Conservation (phyloP, 306 rosid species). For the Hippophae gyantsensis region DNA sequence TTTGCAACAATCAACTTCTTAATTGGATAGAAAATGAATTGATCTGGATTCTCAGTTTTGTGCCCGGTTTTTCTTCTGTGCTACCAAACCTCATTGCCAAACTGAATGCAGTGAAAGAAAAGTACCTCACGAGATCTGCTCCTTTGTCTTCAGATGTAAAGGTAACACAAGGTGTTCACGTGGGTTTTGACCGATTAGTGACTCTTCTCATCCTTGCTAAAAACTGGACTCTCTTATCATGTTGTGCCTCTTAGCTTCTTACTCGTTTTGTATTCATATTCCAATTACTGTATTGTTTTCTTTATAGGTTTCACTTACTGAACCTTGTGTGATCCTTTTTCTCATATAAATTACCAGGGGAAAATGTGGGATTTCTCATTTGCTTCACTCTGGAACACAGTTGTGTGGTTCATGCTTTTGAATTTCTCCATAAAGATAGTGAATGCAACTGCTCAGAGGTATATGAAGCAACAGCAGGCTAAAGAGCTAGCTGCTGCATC, state of each 20-base stretch:
- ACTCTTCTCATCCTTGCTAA: background rate
- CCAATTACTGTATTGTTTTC: too few species aligned
- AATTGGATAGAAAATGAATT: conserved; percentile 55
- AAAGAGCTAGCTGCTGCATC: too few species aligned
- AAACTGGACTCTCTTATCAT: too few species aligned
- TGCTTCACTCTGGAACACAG: conserved; percentile 47
- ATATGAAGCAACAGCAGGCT: conserved; percentile 40
- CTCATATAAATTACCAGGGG: conserved; percentile 24
- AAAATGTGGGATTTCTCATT: conserved; percentile 54
- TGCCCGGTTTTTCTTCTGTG: conserved; percentile 39
- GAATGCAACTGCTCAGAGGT: conserved; percentile 46
- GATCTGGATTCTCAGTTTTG: conserved; percentile 44
- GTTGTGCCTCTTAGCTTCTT: too few species aligned
- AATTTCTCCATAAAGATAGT: conserved; percentile 63
- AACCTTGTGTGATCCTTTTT: background rate
- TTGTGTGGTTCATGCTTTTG: conserved; percentile 68
- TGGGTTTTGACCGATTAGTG: background rate
- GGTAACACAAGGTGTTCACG: conserved; percentile 21
- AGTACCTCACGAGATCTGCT: conserved; percentile 40
- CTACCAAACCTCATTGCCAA: conserved; percentile 34
- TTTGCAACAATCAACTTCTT: conserved; percentile 72
- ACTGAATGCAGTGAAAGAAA: conserved; percentile 40
- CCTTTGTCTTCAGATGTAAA: conserved; percentile 32
- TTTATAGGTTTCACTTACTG: background rate
- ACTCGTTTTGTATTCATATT: too few species aligned